phyloP scores from a whole-genome alignment of 2,329 filamentous ascomycete species.

The Trichoderma citrinoviride region DNA sequence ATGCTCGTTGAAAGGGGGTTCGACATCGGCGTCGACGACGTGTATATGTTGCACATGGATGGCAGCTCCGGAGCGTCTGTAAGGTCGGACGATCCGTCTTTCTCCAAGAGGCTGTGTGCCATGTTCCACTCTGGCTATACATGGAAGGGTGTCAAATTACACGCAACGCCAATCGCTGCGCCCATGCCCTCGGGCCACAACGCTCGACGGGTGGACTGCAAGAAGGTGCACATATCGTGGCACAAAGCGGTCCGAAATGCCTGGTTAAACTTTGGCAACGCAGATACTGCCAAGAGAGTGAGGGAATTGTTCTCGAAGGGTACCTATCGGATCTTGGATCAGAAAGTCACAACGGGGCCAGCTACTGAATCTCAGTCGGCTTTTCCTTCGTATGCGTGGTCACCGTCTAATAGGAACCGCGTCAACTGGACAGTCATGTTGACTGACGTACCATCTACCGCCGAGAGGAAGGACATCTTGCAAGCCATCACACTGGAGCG shows the following conservation, averaged over 20 bases:
- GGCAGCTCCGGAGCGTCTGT: constrained; percentile 2
- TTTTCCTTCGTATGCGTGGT: neutral
- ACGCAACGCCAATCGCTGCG: constrained; percentile 24
- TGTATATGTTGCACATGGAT: neutral
- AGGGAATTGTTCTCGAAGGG: neutral
- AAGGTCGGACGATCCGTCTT: neutral
- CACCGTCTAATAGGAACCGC: neutral
- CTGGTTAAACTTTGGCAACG: constrained; percentile 32
- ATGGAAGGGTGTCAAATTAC: neutral
- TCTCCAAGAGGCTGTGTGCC: constrained; percentile 12
- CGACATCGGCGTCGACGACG: neutral
- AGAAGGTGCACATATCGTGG: constrained; percentile 39
- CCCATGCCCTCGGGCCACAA: constrained; percentile 29
- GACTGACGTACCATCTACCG: neutral
- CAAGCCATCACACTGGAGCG: neutral
- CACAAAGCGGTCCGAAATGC: constrained; percentile 32
- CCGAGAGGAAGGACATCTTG: neutral
- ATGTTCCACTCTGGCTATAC: neutral
- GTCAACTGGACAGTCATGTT: neutral
- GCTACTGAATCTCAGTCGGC: neutral
- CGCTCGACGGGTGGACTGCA: constrained; percentile 33
- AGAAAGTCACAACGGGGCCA: constrained; percentile 21
- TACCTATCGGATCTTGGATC: neutral
- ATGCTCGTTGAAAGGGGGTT: constrained; percentile 5
- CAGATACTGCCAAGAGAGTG: neutral